Evolutionary conservation across 148 eudicot species (phyloP), one percentile per base, ranked within the genome.

Genomic region (Limonium bicolor): DNA sequence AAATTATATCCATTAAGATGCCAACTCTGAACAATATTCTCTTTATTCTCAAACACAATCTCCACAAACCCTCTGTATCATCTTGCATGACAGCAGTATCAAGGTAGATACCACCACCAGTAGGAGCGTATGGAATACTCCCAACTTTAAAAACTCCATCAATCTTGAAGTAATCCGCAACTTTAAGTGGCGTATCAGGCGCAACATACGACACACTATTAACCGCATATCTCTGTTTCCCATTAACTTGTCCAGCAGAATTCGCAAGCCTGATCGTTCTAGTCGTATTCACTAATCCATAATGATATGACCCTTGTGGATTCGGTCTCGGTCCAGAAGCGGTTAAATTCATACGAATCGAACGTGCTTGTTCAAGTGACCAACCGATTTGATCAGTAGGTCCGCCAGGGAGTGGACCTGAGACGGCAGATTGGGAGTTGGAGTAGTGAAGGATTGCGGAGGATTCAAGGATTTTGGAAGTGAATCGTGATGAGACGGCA

Each of bases 1-100:
- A 90, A 90, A 35, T 64, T 61, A 53, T 90, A 80, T 54, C 97
- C 97, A 28, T 76, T 65, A 42, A 90, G 70, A 61, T 90, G 97
- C 64, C 68, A 90, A 56, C 80, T 77, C 56, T 90, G 95, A 20
- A 84, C 37, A 11, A 16, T 20, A 2, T 21, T 41, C n/a, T 30
- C 44, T 4, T 25, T 36, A 11, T 36, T 36, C 8, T 36, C 40
- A 14, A 36, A 36, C 40, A 36, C 40, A 10, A 36, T 36, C 19
- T 36, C 38, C 17, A 35, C 16, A 19, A 35, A 35, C 6, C 17
- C 5, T 35, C 38, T 35, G 38, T 35, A 35, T 35, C 38, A 11
- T 15, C 16, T 1, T 7, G 6, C 7, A 41, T 1, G 26, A 41
- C 26, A 11, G 46, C 19, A 20, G 26, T 41, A 26, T 40, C 10